Percentiles rank a stretch among this genome's conserved stretches.
Conservation (phyloP, 83 land plant genomes). For the Diphasiastrum complanatum region DNA sequence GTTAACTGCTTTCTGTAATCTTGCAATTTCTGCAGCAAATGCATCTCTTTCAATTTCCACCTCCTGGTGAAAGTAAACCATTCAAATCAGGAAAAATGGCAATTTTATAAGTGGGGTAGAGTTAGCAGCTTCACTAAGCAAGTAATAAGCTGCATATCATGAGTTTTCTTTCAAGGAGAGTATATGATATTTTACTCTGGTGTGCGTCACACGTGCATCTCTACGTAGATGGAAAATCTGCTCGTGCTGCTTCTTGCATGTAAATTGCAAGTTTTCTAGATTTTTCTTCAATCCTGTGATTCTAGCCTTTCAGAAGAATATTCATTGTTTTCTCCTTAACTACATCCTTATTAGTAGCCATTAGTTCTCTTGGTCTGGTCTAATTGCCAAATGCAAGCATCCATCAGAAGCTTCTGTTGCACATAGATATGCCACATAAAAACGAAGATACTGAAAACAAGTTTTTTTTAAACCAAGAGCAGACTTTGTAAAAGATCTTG, state of each 20-base stretch:
- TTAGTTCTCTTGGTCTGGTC: neutral
- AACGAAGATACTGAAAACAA: neutral
- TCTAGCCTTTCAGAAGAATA: neutral
- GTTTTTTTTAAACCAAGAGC: neutral
- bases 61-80: neutral
- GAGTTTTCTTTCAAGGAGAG: neutral
- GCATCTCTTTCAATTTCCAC: constrained; percentile 23
- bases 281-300: constrained; percentile 16
- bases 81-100: neutral
- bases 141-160: neutral
- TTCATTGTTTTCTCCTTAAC: neutral
- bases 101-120: neutral
- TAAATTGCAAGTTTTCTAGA: constrained; percentile 11
- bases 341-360: neutral
- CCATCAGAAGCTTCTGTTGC: neutral
- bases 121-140: neutral
- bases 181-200: constrained; percentile 13
- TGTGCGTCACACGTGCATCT: constrained; percentile 16
- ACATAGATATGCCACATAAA: neutral
- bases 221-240: constrained; percentile 9
- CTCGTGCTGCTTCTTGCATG: constrained; percentile 11
- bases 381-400: neutral
- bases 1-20: neutral
- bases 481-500: neutral
- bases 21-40: constrained; percentile 8